phyloP scores from a whole-genome alignment of 2,329 filamentous ascomycete genomes.

The Chrysoporthe cubensis region DNA sequence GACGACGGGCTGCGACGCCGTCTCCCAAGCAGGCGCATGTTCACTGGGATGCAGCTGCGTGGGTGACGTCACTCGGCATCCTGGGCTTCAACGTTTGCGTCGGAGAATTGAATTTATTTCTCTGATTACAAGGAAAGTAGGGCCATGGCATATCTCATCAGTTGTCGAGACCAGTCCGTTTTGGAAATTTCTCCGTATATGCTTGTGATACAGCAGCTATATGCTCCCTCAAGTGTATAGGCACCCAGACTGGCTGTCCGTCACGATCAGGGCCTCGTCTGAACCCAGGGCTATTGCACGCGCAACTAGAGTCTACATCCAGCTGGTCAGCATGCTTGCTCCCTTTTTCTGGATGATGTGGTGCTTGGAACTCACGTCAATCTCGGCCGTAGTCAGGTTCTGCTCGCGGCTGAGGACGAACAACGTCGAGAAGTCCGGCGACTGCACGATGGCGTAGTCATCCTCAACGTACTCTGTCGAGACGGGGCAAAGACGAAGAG shows the following conservation, averaged over 20 bases:
- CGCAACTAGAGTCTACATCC: constrained; percentile 17
- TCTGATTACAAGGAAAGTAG: not conserved
- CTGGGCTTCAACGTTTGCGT: constrained; percentile 1
- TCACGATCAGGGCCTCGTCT: constrained; percentile 18
- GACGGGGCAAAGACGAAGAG: not conserved
- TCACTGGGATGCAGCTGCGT: not conserved
- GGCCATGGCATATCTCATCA: not conserved
- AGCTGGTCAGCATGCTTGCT: not conserved
- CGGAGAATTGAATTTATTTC: not conserved
- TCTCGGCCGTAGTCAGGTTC: constrained; percentile 25
- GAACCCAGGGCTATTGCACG: constrained; percentile 26
- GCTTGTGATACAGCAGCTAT: not conserved
- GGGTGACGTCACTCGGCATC: constrained; percentile 23
- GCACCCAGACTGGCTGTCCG: constrained; percentile 24
- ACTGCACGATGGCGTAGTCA: constrained; percentile 32
- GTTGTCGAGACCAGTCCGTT: not conserved
- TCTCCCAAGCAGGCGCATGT: not conserved
- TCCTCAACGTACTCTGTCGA: constrained; percentile 28
- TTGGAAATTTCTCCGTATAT: not conserved
- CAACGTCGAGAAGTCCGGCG: constrained; percentile 27
- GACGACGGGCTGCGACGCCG: constrained; percentile 16
- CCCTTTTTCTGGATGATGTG: no score
- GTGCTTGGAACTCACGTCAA: constrained; percentile 25
- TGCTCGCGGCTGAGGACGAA: constrained; percentile 32
- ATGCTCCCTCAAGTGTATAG: constrained; percentile 17